phyloP scores from a whole-genome alignment of 1,139 yeast species.

The Saccharomyces hybrid region DNA sequence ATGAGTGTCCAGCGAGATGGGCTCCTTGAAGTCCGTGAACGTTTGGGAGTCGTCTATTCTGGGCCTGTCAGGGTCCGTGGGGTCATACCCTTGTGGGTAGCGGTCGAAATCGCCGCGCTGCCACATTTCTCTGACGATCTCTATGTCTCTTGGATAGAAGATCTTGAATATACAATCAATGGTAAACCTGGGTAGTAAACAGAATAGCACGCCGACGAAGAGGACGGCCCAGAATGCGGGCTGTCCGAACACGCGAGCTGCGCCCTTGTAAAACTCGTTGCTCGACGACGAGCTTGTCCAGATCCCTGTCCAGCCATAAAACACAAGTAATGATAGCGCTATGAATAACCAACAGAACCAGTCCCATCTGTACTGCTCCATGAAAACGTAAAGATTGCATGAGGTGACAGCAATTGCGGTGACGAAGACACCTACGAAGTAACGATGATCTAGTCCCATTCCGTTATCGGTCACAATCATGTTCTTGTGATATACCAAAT shows the following conservation, averaged over 20 bases:
- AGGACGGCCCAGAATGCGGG: constrained; percentile 77
- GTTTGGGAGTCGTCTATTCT: constrained; percentile 18
- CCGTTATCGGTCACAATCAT: constrained; percentile 60
- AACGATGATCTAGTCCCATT: constrained; percentile 68
- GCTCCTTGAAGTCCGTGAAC: not conserved
- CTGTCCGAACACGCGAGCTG: constrained; percentile 65
- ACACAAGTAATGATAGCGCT: constrained; percentile 54
- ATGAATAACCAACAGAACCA: constrained; percentile 67
- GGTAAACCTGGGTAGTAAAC: constrained; percentile 71
- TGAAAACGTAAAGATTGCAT: constrained; percentile 69
- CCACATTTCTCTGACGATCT: constrained; percentile 75
- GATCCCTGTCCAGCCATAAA: constrained; percentile 85
- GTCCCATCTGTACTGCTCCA: constrained; percentile 92
- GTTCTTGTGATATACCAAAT: constrained; percentile 51
- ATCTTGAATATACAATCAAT: constrained; percentile 56
- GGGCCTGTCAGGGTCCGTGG: constrained; percentile 48
- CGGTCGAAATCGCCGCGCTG: constrained; percentile 50
- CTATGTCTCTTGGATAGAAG: constrained; percentile 69
- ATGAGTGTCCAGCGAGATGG: not conserved
- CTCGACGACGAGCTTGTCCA: constrained; percentile 64
- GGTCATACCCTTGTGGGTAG: constrained; percentile 55
- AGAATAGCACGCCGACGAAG: constrained; percentile 61
- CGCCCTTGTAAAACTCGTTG: constrained; percentile 71
- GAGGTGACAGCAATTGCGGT: constrained; percentile 73
- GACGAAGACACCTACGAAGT: constrained; percentile 75